Evolutionary conservation across 495 filamentous ascomycete genomes (phyloP).

Genomic region (Baudoinia panamericana): DNA sequence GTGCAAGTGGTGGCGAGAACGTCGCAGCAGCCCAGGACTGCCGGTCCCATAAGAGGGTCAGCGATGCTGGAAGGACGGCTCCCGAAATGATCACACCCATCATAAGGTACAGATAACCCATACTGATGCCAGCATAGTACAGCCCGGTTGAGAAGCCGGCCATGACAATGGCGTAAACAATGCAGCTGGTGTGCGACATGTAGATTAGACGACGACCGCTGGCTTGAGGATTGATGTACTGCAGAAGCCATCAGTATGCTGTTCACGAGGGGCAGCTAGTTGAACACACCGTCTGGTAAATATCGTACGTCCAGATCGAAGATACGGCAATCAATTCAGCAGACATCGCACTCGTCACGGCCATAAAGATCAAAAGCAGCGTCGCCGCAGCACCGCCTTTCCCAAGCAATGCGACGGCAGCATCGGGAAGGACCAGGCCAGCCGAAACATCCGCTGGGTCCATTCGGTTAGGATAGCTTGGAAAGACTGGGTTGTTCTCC

Average conservation of each 20-base stretch:
- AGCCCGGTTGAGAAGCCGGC: conserved; percentile 74
- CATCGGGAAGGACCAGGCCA: conserved; percentile 78
- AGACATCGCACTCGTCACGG: conserved; percentile 80
- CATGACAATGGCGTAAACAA: conserved; percentile 69
- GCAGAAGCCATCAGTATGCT: not conserved
- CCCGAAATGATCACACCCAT: conserved; percentile 85
- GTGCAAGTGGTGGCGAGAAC: conserved; percentile 62
- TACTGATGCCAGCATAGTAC: conserved; percentile 49
- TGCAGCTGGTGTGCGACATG: conserved; percentile 65
- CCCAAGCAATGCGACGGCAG: conserved; percentile 77
- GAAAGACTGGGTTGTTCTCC: conserved; percentile 61
- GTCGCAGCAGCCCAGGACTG: conserved; percentile 73
- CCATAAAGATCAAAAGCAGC: conserved; percentile 87
- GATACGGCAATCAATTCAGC: conserved; percentile 86
- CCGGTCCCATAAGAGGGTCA: conserved; percentile 69
- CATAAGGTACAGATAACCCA: conserved; percentile 71
- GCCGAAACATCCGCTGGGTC: conserved; percentile 62
- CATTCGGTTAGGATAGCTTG: conserved; percentile 62
- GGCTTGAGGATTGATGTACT: conserved; percentile 41
- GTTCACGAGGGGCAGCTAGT: not conserved
- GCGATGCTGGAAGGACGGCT: conserved; percentile 57
- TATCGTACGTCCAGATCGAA: conserved; percentile 86
- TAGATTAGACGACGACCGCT: conserved; percentile 67
- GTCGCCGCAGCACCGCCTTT: conserved; percentile 76
- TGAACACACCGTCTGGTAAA: conserved; percentile 39